Percentiles rank a stretch among this genome's conserved stretches.
Evolutionary conservation across 2,329 filamentous ascomycete genomes (phyloP).

Genomic region (Sordariomycetes sp.): DNA sequence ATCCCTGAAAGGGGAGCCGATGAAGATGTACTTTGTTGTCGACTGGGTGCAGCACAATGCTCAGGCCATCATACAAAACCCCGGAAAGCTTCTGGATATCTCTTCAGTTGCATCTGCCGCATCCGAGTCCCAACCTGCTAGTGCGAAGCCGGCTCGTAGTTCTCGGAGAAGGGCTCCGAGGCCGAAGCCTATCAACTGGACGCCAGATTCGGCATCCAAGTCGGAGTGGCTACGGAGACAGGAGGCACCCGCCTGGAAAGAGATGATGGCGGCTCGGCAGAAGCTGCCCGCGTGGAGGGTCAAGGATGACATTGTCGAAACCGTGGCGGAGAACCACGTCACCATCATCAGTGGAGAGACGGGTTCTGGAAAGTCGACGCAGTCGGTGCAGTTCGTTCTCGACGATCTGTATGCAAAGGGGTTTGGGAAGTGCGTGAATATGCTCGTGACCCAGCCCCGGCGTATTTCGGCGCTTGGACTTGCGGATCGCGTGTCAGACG

Average conservation of each 20-base stretch:
- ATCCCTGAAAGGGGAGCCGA: conserved; percentile 70
- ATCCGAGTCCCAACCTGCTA: conserved; percentile 34
- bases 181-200: conserved; percentile 54
- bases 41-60: conserved; percentile 88
- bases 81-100: conserved; percentile 75
- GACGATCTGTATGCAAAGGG: conserved; percentile 76
- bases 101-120: conserved; percentile 64
- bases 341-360: conserved; percentile 47
- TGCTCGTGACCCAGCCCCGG: conserved; percentile 90
- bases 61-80: conserved; percentile 70
- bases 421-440: conserved; percentile 70
- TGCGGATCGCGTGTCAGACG: conserved; percentile 88
- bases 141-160: conserved; percentile 13
- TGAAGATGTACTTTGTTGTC: conserved; percentile 77
- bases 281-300: conserved; percentile 81
- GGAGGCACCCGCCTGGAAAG: conserved; percentile 51
- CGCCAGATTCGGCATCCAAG: conserved; percentile 45
- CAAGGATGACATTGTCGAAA: conserved; percentile 63
- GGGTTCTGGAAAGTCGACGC: conserved; percentile 33
- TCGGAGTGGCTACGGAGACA: conserved; percentile 64
- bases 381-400: conserved; percentile 90
- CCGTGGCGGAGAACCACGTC: conserved; percentile 70
- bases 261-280: conserved; percentile 64
- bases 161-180: conserved; percentile 25
- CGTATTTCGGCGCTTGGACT: conserved; percentile 90